phyloP scores from a whole-genome alignment of 23 red algal genomes.

The Gracilariopsis chorda region DNA sequence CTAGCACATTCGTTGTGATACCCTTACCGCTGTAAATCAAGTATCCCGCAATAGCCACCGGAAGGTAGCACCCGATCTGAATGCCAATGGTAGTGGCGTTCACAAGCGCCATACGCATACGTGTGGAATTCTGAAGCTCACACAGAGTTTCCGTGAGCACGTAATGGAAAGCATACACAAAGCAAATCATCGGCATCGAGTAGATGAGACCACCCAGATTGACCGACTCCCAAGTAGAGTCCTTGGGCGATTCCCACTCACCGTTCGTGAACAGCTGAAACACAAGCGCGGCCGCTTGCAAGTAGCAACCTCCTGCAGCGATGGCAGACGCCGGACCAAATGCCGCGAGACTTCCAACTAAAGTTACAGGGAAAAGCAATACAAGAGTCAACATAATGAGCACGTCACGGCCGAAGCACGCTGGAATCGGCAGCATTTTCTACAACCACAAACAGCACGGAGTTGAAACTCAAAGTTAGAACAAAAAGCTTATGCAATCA shows the following conservation, averaged over 20 bases:
- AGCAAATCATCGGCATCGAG: slow-evolving; percentile 75
- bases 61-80: slow-evolving; percentile 70
- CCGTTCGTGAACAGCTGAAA: slow-evolving; percentile 23
- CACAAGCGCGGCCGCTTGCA: slow-evolving; percentile 62
- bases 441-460: background rate
- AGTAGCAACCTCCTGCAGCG: slow-evolving; percentile 66
- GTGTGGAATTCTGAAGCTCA: slow-evolving; percentile 65
- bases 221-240: slow-evolving; percentile 8
- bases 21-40: slow-evolving; percentile 56
- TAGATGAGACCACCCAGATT: slow-evolving; percentile 44
- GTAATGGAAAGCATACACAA: slow-evolving; percentile 81
- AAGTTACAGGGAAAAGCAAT: slow-evolving; percentile 44
- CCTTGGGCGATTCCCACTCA: background rate
- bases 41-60: slow-evolving; percentile 57
- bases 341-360: slow-evolving; percentile 40
- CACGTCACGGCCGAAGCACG: slow-evolving; percentile 1
- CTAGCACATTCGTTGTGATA: slow-evolving; percentile 59
- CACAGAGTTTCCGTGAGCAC: slow-evolving; percentile 77
- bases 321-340: slow-evolving; percentile 76
- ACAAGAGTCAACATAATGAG: slow-evolving; percentile 45
- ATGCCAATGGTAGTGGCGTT: slow-evolving; percentile 41
- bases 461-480: background rate
- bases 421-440: slow-evolving; percentile 51
- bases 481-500: background rate
- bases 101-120: slow-evolving; percentile 45